Conservation (phyloP, 768 basidiomycete species). For the Phanerochaete carnosa region DNA sequence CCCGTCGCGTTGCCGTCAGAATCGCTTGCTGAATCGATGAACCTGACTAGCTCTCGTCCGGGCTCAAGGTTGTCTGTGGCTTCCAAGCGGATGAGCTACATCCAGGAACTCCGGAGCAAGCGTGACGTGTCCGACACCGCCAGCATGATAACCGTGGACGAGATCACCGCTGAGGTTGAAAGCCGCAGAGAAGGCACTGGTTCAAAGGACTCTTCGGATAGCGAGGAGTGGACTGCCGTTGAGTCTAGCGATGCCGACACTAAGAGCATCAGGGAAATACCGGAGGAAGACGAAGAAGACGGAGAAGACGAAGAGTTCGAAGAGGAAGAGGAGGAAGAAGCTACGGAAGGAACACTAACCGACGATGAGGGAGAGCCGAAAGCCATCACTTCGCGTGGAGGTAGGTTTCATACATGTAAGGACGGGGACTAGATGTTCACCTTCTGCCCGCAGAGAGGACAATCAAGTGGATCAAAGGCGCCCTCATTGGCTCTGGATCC, state of each 20-base stretch:
- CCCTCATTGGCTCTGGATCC: slow-evolving; percentile 91
- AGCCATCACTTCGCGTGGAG: slow-evolving; percentile 53
- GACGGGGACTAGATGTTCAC: neutral
- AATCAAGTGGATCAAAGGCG: slow-evolving; percentile 96
- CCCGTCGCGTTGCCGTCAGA: slow-evolving; percentile 78
- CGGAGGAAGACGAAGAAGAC: slow-evolving; percentile 44
- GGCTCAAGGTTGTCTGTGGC: slow-evolving; percentile 44
- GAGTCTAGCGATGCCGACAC: slow-evolving; percentile 45
- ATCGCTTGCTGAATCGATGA: slow-evolving; percentile 77
- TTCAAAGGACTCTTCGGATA: slow-evolving; percentile 37
- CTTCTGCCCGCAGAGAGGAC: slow-evolving; percentile 39
- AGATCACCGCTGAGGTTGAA: slow-evolving; percentile 95
- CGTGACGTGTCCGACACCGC: slow-evolving; percentile 87
- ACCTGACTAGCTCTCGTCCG: slow-evolving; percentile 42
- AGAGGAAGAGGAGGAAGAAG: slow-evolving; percentile 36
- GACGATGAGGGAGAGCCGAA: slow-evolving; percentile 48
- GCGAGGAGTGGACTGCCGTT: slow-evolving; percentile 75
- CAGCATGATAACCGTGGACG: slow-evolving; percentile 92
- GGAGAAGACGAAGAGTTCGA: slow-evolving; percentile 35
- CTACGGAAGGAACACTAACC: slow-evolving; percentile 35
- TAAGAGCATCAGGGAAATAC: slow-evolving; percentile 27
- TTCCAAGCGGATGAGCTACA: slow-evolving; percentile 71
- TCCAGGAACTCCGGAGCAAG: slow-evolving; percentile 77
- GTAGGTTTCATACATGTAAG: slow-evolving; percentile 25
- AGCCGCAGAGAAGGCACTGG: slow-evolving; percentile 53